Conservation (phyloP, 345 rosid genomes). For the Camelina neglecta region DNA sequence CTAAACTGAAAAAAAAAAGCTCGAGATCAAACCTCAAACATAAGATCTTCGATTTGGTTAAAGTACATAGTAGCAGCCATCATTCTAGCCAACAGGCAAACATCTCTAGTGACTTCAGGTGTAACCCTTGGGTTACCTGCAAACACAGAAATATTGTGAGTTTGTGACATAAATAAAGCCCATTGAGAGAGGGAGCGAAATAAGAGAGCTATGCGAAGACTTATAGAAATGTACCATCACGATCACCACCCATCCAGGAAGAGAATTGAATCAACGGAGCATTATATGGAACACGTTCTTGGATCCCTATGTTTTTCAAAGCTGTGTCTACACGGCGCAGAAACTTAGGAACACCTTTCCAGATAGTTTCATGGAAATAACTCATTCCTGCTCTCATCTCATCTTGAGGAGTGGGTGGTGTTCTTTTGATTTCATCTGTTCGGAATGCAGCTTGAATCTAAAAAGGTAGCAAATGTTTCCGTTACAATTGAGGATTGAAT, state of each 20-base stretch:
- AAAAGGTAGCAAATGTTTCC: background rate
- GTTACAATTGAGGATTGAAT: background rate
- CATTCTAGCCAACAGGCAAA: constrained; percentile 96
- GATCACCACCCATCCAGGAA: constrained; percentile 99
- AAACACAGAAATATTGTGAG: constrained; percentile 21
- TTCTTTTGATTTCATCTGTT: constrained; percentile 97
- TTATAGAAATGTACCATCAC: constrained; percentile 66
- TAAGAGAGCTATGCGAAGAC: background rate
- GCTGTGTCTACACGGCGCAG: constrained; percentile 97
- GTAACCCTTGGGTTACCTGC: constrained; percentile 98
- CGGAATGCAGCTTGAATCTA: constrained; percentile 99
- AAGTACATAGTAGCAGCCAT: constrained; percentile 97
- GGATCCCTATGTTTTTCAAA: constrained; percentile 89
- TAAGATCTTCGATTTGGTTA: constrained; percentile 92
- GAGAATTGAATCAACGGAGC: constrained; percentile 98
- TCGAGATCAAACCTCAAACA: constrained; percentile 77
- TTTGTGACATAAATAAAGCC: background rate
- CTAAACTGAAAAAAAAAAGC: background rate
- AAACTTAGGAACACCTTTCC: constrained; percentile 99
- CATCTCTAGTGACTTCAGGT: constrained; percentile 99
- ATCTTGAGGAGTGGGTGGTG: constrained; percentile 98
- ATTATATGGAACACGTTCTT: constrained; percentile 92
- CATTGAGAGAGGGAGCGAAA: background rate
- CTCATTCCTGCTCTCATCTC: constrained; percentile 99
- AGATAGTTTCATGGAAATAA: constrained; percentile 97